A percentile compares a stretch with the other conserved stretches of the same genome.
Conservation (phyloP, 768 basidiomycete genomes). For the Tylopilus sp. region DNA sequence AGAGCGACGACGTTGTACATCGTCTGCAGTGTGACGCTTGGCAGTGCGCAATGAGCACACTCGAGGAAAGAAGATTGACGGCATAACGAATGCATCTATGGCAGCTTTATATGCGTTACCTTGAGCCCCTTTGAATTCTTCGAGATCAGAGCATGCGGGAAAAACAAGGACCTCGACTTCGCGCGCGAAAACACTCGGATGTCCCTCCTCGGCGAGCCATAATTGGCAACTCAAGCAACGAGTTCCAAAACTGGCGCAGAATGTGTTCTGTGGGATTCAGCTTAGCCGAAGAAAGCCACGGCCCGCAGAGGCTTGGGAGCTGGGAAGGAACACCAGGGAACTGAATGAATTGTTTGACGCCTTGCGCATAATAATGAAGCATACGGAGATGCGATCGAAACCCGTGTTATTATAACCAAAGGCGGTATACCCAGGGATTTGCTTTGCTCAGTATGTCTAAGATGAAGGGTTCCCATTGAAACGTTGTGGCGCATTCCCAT, state of each 20-base stretch:
- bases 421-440: constrained; percentile 2
- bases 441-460: constrained; percentile 5
- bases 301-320: constrained; percentile 19
- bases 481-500: constrained; percentile 25
- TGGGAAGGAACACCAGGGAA: constrained; percentile 11
- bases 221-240: constrained; percentile 20
- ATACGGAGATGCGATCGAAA: constrained; percentile 3
- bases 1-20: constrained; percentile 40
- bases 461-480: constrained; percentile 16
- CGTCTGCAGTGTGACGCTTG: constrained; percentile 12
- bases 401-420: constrained; percentile 13
- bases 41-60: not conserved
- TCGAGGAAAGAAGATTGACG: constrained; percentile 12
- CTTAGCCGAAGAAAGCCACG: constrained; percentile 23
- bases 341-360: constrained; percentile 14
- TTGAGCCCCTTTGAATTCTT: constrained; percentile 4
- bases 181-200: constrained; percentile 14
- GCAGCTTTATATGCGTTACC: constrained; percentile 21
- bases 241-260: constrained; percentile 17
- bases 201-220: constrained; percentile 19
- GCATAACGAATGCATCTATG: constrained; percentile 9
- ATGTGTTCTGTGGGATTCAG: constrained; percentile 20
- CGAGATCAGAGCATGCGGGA: constrained; percentile 19
- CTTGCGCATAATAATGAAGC: constrained; percentile 10
- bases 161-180: constrained; percentile 6